Evolutionary conservation across 1,139 yeast species (phyloP), one percentile per base, ranked within the genome.

Genomic region (Kurtzmaniella natalensis): DNA sequence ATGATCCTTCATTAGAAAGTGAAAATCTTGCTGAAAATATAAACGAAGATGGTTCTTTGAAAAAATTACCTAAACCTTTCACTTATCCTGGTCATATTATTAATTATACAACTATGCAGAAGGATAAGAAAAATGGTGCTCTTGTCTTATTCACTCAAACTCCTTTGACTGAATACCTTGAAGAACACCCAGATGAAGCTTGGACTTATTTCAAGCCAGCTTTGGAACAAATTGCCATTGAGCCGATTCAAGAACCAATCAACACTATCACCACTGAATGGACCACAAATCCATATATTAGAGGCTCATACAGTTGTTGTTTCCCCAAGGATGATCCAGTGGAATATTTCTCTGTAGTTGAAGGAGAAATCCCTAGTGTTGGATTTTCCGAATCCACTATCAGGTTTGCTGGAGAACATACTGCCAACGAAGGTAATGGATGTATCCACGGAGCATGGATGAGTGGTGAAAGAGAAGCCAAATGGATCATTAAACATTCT

Each of bases 381-480:
- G 83, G 78, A 1, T 37, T 66, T 23, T 44, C 53, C 4, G 46
- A 54, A n/a, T 46, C 55, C 7, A 58, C 68, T 11, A 64, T 86
- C 5, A 62, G 92, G 34, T 86, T 86, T 61, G 95, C 94, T 0
- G 95, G 95, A 9, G 95, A 86, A 53, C 95, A 84, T 50, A 77
- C 94, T 2, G 71, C 74, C 17, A 59, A 70, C 46, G 86, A 81
- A 39, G 95, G 94, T 5, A 78, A 81, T 23, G 95, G 95, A 0
- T 85, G 95, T 59, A 88, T 81, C 5, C 92, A 86, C 57, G 86
- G 88, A 25, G 87, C 88, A 9, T 77, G 82, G 74, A 55, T 59
- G 43, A 74, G 86, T 48, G 95, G 95, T 2, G 55, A 53, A 37
- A 70, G 94, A 43, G 95, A 84, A 45, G 94, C 89, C 4, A 37